Base-by-base conservation (phyloP, 83 land plant species). In the Thuja plicata region DNA sequence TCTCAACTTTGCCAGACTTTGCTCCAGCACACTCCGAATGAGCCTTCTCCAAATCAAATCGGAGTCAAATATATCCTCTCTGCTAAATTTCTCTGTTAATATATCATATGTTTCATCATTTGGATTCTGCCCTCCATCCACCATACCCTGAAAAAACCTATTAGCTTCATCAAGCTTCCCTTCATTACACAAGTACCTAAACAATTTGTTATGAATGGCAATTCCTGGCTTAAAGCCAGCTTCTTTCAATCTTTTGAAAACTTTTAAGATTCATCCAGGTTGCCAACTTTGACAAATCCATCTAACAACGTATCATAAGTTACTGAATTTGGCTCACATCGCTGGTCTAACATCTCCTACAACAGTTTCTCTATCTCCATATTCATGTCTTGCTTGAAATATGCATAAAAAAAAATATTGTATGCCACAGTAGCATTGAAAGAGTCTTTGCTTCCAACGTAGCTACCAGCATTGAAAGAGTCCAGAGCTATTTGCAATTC, bases 231-330 rank as follows among this genome's bases (percentile, higher is more conserved):
- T 89, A 86, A 92, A 89, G 34, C 91, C 92, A 89, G 90, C 94
- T 32, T 89, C 87, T 2, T 91, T 91, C 74, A 87, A 70, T 88
- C 89, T 91, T 78, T 81, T 92, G 70, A 95, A 94, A 3, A 89
- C 84, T 8, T 66, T 91, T 8, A 94, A 88, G 92, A 94, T 55
- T 92, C 94, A 0, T 41, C 78, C 16, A 92, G 34, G 77, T 90
- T 91, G 86, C 92, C 93, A 27, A 35, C 3, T 88, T 87, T 90
- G 38, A 91, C 91, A 83, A 88, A 92, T 45, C 90, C 92, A 66
- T 95, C 90, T 13, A 95, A 92, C 94, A 95, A 89, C 8, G 91
- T 55, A 84, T 89, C 91, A 84, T 93, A 91, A 0, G 95, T 90
- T 3, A 92, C 94, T 6, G 91, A 89, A 40, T 92, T 92, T 89